Percentiles rank a stretch among this genome's conserved stretches.
These are phyloP conservation scores for Rosa persica DNA, from an alignment of 306 rosid species.

Conservation along the genomic window DNA sequence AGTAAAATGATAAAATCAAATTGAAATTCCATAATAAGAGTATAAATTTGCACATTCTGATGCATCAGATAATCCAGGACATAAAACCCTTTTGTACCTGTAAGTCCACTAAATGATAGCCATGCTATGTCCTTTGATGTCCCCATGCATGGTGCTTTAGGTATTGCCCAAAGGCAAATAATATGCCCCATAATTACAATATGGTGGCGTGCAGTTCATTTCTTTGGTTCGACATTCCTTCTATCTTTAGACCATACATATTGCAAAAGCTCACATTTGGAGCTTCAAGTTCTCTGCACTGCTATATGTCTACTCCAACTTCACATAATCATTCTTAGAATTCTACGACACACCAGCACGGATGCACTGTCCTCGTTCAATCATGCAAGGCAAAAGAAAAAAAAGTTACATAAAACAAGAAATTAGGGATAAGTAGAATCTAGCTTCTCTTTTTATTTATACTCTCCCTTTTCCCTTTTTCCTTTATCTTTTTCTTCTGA, in stretches of 20 bases:
- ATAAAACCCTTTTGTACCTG: slow-evolving; percentile 2
- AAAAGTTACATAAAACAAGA: slow-evolving; percentile 7
- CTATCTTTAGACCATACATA: background rate
- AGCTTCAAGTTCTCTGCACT: background rate
- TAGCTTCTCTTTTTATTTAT: slow-evolving; percentile 14
- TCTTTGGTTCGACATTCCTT: slow-evolving; percentile 10
- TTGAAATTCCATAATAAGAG: no score
- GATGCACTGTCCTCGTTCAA: slow-evolving; percentile 7
- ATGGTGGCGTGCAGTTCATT: background rate
- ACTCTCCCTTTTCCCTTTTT: background rate
- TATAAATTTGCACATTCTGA: no score
- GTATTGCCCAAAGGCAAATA: slow-evolving; percentile 4
- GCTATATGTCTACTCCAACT: background rate
- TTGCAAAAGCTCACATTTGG: slow-evolving; percentile 22
- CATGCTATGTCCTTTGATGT: background rate
- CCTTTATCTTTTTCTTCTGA: background rate
- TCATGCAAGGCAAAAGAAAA: slow-evolving; percentile 9
- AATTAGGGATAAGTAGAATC: background rate
- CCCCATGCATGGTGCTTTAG: slow-evolving; percentile 14
- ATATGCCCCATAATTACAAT: slow-evolving; percentile 10
- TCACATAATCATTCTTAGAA: background rate
- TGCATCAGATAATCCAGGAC: slow-evolving; percentile 11
- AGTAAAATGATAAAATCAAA: no score
- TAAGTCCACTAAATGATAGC: background rate
- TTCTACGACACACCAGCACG: background rate